Conservation (phyloP, 208 protist genomes). For the Crithidia mellificae region DNA sequence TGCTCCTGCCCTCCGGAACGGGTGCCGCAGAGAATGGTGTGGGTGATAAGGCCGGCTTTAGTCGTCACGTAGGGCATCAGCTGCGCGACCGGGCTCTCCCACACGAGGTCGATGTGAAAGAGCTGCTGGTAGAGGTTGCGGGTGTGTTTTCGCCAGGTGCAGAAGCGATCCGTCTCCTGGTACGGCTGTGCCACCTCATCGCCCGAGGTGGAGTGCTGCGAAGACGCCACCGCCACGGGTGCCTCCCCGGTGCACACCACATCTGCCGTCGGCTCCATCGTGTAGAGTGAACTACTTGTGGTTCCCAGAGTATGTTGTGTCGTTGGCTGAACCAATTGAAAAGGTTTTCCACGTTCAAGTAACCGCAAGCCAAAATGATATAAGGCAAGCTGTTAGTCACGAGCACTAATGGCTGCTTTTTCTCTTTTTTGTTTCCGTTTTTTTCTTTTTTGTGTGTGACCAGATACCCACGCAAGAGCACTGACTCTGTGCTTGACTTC, state of each 20-base stretch:
- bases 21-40: constrained; percentile 78
- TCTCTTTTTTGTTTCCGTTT: too few relatives aligned
- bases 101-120: constrained; percentile 87
- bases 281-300: too few relatives aligned
- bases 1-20: constrained; percentile 85
- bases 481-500: too few relatives aligned
- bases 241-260: constrained; percentile 15
- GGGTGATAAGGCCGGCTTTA: constrained; percentile 58
- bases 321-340: too few relatives aligned
- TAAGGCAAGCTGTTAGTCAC: too few relatives aligned
- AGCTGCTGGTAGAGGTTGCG: constrained; percentile 88
- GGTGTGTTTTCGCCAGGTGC: constrained; percentile 89
- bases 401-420: too few relatives aligned
- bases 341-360: too few relatives aligned
- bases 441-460: too few relatives aligned
- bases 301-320: too few relatives aligned
- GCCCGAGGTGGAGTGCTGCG: constrained; percentile 14
- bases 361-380: too few relatives aligned
- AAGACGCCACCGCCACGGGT: constrained; percentile 8
- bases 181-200: constrained; percentile 41
- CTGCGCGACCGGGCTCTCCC: constrained; percentile 77
- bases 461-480: too few relatives aligned
- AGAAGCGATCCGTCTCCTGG: constrained; percentile 72
- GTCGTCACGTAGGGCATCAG: constrained; percentile 83
- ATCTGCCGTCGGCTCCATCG: constrained; percentile 14